These are phyloP conservation scores for Epichloe brachyelytri DNA, from an alignment of 2,329 filamentous ascomycete species.

Conservation along the genomic window DNA sequence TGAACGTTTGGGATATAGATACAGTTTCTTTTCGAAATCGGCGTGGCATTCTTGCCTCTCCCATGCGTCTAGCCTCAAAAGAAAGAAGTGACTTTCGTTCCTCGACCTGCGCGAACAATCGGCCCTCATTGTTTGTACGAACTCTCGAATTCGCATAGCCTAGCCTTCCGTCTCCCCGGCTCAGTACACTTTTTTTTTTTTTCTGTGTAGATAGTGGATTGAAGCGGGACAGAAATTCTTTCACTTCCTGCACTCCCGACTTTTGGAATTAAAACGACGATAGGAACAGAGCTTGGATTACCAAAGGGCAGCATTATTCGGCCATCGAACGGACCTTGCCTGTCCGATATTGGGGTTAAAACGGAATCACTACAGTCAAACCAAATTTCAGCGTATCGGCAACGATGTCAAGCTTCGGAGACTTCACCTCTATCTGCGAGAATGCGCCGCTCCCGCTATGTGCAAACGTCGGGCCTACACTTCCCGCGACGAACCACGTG, in stretches of 20 bases:
- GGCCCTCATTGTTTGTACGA: not conserved
- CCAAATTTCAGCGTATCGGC: conserved; percentile 9
- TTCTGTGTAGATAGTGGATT: not conserved
- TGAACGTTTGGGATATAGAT: not conserved
- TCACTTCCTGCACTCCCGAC: not conserved
- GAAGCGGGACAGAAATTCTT: not conserved
- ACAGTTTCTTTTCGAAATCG: not conserved
- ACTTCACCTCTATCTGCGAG: conserved; percentile 77
- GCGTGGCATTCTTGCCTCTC: not conserved
- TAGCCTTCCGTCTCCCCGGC: not conserved
- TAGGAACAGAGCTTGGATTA: not conserved
- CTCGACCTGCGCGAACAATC: not conserved
- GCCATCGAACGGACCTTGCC: not conserved
- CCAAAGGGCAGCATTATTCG: not conserved
- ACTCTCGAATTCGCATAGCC: not conserved
- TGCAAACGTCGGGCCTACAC: conserved; percentile 66
- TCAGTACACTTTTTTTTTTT: too few species aligned
- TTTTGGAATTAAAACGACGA: not conserved
- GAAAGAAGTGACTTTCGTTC: not conserved
- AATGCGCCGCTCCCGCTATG: conserved; percentile 80
- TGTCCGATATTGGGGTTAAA: not conserved
- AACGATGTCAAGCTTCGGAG: conserved; percentile 70
- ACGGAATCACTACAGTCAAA: not conserved
- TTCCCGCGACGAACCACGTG: conserved; percentile 50
- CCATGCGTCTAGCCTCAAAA: not conserved